Evolutionary conservation across 106 monocot species (phyloP).

Genomic region (Narthecium ossifragum): DNA sequence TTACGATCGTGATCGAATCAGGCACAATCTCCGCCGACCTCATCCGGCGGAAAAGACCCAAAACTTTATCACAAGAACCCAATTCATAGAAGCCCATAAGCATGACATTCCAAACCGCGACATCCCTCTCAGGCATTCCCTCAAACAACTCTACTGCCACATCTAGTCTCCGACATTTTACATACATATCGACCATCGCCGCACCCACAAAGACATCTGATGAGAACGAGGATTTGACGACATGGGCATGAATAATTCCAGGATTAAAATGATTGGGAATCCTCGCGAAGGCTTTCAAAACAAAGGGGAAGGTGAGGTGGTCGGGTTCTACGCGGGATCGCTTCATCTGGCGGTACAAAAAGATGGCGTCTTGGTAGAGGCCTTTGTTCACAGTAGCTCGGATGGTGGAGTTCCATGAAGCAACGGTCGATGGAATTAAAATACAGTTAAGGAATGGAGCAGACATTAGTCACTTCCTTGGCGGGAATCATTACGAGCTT

Average conservation of each 20-base stretch:
- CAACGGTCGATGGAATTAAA: constrained; percentile 1
- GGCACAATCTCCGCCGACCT: constrained; percentile 11
- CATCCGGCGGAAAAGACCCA: constrained; percentile 22
- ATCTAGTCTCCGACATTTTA: constrained; percentile 7
- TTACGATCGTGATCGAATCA: constrained; percentile 20
- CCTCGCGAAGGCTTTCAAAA: constrained; percentile 8
- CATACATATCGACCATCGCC: constrained; percentile 16
- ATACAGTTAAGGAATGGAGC: not conserved
- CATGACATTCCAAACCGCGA: constrained; percentile 24
- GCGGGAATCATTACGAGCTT: too few relatives aligned
- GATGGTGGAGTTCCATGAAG: constrained; percentile 6
- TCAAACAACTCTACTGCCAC: constrained; percentile 17
- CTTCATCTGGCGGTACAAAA: constrained; percentile 1
- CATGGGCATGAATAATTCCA: constrained; percentile 6
- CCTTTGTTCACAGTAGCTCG: not conserved
- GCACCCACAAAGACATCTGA: constrained; percentile 30
- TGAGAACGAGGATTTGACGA: constrained; percentile 29
- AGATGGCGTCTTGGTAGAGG: not conserved
- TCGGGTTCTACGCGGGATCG: not conserved
- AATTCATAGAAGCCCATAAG: constrained; percentile 13
- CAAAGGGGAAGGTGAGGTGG: constrained; percentile 4
- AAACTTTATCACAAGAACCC: constrained; percentile 10
- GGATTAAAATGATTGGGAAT: not conserved
- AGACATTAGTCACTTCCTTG: too few relatives aligned
- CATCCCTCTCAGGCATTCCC: constrained; percentile 27